These are phyloP conservation scores for Bipolaris sorokiniana DNA, from an alignment of 2,329 filamentous ascomycete genomes.

Conservation along the genomic window DNA sequence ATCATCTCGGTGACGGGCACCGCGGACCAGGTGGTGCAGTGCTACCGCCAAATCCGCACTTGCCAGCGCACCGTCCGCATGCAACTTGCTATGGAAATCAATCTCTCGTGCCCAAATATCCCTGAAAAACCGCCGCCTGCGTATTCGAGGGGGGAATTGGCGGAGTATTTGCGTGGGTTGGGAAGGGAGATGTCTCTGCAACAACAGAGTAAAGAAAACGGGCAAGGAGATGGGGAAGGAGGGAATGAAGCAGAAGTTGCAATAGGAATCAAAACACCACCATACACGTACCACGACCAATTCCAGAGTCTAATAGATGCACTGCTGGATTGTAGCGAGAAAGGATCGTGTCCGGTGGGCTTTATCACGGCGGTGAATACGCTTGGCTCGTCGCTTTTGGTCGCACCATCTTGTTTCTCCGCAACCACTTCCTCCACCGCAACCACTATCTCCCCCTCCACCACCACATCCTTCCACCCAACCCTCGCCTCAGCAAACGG, in stretches of 20 bases:
- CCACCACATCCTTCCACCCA: conserved; percentile 23
- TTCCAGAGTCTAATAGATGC: conserved; percentile 64
- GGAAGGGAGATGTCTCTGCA: conserved; percentile 35
- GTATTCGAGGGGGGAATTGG: conserved; percentile 62
- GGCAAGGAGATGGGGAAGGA: too few species aligned
- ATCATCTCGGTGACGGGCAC: conserved; percentile 75
- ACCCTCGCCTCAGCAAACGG: conserved; percentile 60
- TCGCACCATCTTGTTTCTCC: conserved; percentile 42
- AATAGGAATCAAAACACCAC: conserved; percentile 75
- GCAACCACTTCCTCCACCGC: not conserved
- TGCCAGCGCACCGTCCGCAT: conserved; percentile 47
- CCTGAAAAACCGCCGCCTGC: conserved; percentile 71
- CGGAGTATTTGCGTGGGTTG: conserved; percentile 62
- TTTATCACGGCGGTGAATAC: conserved; percentile 80
- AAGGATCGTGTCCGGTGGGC: conserved; percentile 55
- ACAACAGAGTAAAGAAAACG: too few species aligned
- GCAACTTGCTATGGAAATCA: conserved; percentile 73
- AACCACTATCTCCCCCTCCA: not conserved
- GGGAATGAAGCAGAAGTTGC: conserved; percentile 40
- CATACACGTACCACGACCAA: conserved; percentile 73
- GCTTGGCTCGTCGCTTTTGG: conserved; percentile 70
- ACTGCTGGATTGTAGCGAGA: conserved; percentile 48
- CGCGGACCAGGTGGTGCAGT: conserved; percentile 61
- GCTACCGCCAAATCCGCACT: conserved; percentile 60
- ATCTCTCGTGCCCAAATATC: conserved; percentile 81